Base-by-base conservation (phyloP, 208 protist genomes). In the Acanthamoeba castellanii region DNA sequence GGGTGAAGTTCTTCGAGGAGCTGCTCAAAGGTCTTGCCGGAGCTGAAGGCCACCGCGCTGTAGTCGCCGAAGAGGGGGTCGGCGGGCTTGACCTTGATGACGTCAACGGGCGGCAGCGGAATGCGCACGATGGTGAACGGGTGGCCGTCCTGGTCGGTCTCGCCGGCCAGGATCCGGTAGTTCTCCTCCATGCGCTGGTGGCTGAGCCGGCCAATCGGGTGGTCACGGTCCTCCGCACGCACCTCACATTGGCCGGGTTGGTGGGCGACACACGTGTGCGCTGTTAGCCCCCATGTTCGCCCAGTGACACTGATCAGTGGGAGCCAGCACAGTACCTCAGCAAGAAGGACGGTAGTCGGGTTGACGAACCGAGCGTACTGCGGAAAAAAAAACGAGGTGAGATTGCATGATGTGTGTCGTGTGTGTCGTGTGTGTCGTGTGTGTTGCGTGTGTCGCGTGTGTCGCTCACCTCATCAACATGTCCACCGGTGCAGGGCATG, bases 381-480 rank as follows among this genome's bases (percentile, higher is more conserved):
- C 47, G 22, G 16, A 22, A 92, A 92, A 22, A 42, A 50, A 66
- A 22, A 22, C 59, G 22, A 27, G 59, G 13, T 66, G 22, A 22
- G 16, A 66, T n/a, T n/a, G n/a, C n/a, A n/a, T n/a, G n/a, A n/a
- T n/a, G n/a, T n/a, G n/a, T n/a, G n/a, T n/a, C n/a, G n/a, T n/a
- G n/a, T n/a, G n/a, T n/a, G n/a, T n/a, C n/a, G n/a, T n/a, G n/a
- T n/a, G n/a, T n/a, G n/a, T n/a, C n/a, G n/a, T n/a, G n/a, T n/a
- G n/a, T n/a, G n/a, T n/a, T n/a, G n/a, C n/a, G n/a, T n/a, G n/a
- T n/a, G n/a, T n/a, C n/a, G n/a, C n/a, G n/a, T n/a, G n/a, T n/a
- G n/a, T n/a, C n/a, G n/a, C n/a, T n/a, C n/a, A 95, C 91, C 55
- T 96, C 96, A 76, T 96, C 96, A 47, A 96, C 84, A 27, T 96